Evolutionary conservation across 2,329 filamentous ascomycete species (phyloP).

Genomic region (Fusarium sp.): DNA sequence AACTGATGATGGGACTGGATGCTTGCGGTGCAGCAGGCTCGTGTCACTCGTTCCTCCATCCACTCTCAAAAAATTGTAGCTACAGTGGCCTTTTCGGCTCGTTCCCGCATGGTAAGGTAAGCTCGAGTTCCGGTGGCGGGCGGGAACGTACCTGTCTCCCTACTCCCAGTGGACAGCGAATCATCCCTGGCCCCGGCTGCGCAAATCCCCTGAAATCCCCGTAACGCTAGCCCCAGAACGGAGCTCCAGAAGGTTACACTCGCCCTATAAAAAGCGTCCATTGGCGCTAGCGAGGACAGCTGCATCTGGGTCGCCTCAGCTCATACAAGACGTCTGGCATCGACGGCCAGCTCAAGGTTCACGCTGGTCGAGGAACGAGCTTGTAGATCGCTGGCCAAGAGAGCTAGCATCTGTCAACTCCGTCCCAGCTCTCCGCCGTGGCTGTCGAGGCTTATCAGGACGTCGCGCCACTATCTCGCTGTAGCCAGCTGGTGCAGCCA

Average conservation of each 20-base stretch:
- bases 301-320: constrained; percentile 29
- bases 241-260: constrained; percentile 32
- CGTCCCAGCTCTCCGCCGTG: background rate
- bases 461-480: constrained; percentile 4
- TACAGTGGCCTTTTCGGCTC: constrained; percentile 57
- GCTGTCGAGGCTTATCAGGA: background rate
- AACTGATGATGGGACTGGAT: constrained; percentile 35
- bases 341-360: background rate
- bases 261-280: constrained; percentile 31
- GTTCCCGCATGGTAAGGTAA: constrained; percentile 20
- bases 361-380: background rate
- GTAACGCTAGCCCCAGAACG: constrained; percentile 31
- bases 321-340: constrained; percentile 23
- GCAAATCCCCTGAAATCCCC: constrained; percentile 42
- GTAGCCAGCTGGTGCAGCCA: constrained; percentile 24
- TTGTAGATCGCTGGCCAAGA: background rate
- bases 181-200: constrained; percentile 37
- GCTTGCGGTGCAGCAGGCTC: constrained; percentile 36
- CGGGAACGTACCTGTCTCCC: constrained; percentile 5
- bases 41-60: constrained; percentile 22
- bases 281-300: constrained; percentile 25
- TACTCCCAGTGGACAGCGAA: constrained; percentile 32
- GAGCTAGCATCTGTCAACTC: background rate
- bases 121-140: constrained; percentile 5
- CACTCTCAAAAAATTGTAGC: constrained; percentile 53